Base-by-base conservation (phyloP, 1,284 basidiomycete species). In the Volvariella volvacea region DNA sequence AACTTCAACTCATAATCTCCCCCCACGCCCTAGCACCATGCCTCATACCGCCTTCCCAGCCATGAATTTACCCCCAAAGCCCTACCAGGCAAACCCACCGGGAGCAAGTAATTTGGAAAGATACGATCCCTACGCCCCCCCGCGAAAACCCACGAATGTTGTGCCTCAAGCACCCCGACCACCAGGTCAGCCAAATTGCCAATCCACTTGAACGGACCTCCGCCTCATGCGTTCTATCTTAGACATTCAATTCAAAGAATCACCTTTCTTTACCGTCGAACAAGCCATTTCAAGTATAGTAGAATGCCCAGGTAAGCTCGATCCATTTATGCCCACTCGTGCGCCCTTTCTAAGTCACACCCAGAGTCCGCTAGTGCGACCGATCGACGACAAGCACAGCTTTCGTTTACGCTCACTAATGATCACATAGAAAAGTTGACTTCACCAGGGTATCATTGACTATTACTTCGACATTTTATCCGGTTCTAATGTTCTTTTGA, bases 231-330 rank as follows among this genome's bases (percentile, higher is more conserved):
- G 38, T 34, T 40, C 17, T 42, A 51, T 4, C 53, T n/a, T n/a
- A 86, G 85, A 58, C 22, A 81, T 92, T 44, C 77, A 75, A 45
- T 92, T 92, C 65, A 87, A 82, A 53, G 70, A 78, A 14, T 90
- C 86, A 0, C 89, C 89, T 0, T 92, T 92, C 59, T 86, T 83
- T 55, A 66, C 65, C 17, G 60, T 88, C 7, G 81, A 88, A 42
- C 79, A 85, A 51, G 56, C 70, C 1, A 75, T 89, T 7, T 83
- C 82, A 9, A 44, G 50, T 17, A 66, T 90, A 16, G 67, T 73
- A 8, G 83, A 88, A 60, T 88, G 88, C 59, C 83, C 83, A 63
- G 88, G 88, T 88, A 64, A 78, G 82, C 80, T 42, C 42, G 33
- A 16, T 22, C 33, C 38, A n/a, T 10, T 33, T 36, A 22, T 21